These are phyloP conservation scores for Pseudocercospora eumusae DNA, from an alignment of 2,329 filamentous ascomycete genomes.

Conservation along the genomic window DNA sequence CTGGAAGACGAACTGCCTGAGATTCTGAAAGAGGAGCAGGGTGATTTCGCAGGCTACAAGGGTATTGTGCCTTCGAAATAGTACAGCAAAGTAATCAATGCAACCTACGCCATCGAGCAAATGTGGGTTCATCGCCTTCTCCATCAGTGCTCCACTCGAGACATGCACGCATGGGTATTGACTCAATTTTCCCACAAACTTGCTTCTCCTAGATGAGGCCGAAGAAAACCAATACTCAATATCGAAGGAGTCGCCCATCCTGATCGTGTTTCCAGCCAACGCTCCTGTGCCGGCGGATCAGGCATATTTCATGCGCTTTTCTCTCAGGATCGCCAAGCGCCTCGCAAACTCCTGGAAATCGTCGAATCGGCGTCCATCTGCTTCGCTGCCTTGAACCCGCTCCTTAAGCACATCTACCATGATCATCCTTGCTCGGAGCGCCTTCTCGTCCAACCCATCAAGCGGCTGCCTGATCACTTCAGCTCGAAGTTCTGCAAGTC, in stretches of 20 bases:
- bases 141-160: background rate
- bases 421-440: background rate
- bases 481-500: background rate
- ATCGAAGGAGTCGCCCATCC: background rate
- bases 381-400: background rate
- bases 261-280: background rate
- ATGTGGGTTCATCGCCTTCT: background rate
- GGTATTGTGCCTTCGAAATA: constrained; percentile 20
- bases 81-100: background rate
- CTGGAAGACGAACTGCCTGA: constrained; percentile 49
- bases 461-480: background rate
- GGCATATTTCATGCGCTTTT: background rate
- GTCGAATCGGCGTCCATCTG: background rate
- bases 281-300: background rate
- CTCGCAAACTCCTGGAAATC: background rate
- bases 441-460: background rate
- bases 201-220: too few relatives aligned
- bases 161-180: too few relatives aligned
- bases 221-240: too few relatives aligned
- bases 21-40: constrained; percentile 38
- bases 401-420: background rate
- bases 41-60: constrained; percentile 25
- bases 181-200: too few relatives aligned
- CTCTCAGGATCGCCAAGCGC: background rate
- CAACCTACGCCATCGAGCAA: background rate